Base-by-base conservation (phyloP, 1,284 basidiomycete species). In the Austropuccinia psidii region DNA sequence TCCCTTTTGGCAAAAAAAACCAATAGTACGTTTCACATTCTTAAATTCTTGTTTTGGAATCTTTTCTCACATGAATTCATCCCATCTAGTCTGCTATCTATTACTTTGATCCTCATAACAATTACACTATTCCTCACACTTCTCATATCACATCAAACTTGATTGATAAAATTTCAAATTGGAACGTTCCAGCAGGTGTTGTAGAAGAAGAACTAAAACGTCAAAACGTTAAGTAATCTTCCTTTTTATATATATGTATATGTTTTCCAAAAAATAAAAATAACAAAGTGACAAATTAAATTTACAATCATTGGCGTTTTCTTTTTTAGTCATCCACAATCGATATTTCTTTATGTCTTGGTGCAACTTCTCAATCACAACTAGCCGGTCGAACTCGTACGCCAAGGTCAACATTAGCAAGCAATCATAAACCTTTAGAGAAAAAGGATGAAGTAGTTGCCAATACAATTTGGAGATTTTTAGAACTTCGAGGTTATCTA, bases 381-480 rank as follows among this genome's bases (percentile, higher is more conserved):
- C 84, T 89, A 49, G 92, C 92, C 0, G 82, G 83, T 55, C 87
- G 91, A 61, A 94, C 93, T 4, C 79, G 81, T 50, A 79, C 79
- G 74, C 76, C 77, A 17, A 21, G 72, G 41, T 66, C 61, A n/a
- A 66, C 50, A 35, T 55, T 43, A 31, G 43, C 49, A 17, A 66
- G 52, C 29, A 65, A 74, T 45, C 72, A 74, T 43, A 81, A 82
- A 47, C 84, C 86, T 13, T 84, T 99, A 41, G 95, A 98, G 76
- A 97, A 96, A 83, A 98, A 98, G 83, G 95, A 99, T 79, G 96
- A 99, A 81, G 85, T 96, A 0, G 95, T 99, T 1, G 95, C 94
- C 8, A 99, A 99, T 80, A 91, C 94, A 37, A 90, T 98, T 76
- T 98, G 94, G 94, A 87, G 95, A 57, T 96, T 98, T 86, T 85